Evolutionary conservation across 495 filamentous ascomycete genomes (phyloP).

Genomic region (Lasiosphaeria ovina): DNA sequence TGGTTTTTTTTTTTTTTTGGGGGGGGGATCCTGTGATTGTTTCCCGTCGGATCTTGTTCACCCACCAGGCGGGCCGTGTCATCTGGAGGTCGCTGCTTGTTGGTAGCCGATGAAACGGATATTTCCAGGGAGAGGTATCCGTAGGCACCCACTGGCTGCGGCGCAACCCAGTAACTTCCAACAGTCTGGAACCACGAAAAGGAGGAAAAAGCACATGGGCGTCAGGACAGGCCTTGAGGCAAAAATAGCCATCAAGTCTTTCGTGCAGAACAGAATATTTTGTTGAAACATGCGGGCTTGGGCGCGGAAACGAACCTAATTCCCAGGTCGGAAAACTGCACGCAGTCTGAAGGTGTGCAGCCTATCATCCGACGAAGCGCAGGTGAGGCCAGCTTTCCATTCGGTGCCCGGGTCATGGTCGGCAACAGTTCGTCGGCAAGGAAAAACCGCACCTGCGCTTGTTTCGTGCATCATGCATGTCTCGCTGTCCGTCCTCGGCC

Average conservation of each 20-base stretch:
- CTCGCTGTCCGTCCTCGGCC: too few relatives aligned
- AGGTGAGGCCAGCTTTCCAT: constrained; percentile 5
- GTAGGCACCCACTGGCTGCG: constrained; percentile 16
- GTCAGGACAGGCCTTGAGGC: neutral
- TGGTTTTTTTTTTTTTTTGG: neutral
- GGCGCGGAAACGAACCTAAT: too few relatives aligned
- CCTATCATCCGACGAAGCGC: neutral
- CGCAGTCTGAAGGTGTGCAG: neutral
- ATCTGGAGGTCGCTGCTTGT: constrained; percentile 5
- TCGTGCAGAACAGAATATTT: too few relatives aligned
- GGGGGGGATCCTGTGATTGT: neutral
- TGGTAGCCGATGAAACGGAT: constrained; percentile 9
- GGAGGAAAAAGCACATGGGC: neutral
- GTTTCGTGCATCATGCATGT: too few relatives aligned
- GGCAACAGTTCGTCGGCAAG: too few relatives aligned
- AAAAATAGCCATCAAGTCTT: constrained; percentile 11
- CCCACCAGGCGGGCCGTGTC: constrained; percentile 3
- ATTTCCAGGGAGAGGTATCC: constrained; percentile 4
- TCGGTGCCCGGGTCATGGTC: constrained; percentile 7
- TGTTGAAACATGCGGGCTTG: too few relatives aligned
- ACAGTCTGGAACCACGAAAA: constrained; percentile 13
- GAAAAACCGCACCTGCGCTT: too few relatives aligned
- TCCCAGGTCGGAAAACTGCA: too few relatives aligned
- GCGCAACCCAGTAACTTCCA: constrained; percentile 7
- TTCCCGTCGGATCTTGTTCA: neutral